Conservation (phyloP, 192 early-diverging fungal genomes). For the Coemansia sp. region DNA sequence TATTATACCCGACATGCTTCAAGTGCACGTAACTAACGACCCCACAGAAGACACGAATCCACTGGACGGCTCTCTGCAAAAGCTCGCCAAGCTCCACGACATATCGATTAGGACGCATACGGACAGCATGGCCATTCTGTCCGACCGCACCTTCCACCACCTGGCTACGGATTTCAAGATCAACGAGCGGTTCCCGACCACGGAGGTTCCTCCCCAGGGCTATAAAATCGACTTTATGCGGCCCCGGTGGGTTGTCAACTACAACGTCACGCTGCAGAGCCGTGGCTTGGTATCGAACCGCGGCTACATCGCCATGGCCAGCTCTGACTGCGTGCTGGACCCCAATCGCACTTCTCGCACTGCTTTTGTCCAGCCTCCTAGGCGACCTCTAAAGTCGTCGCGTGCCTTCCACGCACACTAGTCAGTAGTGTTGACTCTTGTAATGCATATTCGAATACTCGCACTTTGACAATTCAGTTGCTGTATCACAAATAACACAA, state of each 20-base stretch:
- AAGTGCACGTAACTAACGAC: conserved; percentile 28
- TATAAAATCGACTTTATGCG: conserved; percentile 50
- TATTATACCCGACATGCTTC: conserved; percentile 37
- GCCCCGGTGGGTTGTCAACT: conserved; percentile 51
- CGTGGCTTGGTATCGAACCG: conserved; percentile 44
- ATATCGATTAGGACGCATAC: conserved; percentile 39
- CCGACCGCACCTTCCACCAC: conserved; percentile 37
- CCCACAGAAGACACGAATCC: neutral
- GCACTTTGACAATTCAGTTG: too few relatives aligned
- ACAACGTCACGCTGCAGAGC: conserved; percentile 36
- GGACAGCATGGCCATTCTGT: conserved; percentile 31
- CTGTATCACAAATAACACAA: neutral
- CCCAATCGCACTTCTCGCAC: conserved; percentile 29
- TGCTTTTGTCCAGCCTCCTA: neutral
- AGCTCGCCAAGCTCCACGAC: conserved; percentile 13
- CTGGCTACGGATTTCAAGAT: conserved; percentile 42
- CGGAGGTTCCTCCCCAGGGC: conserved; percentile 43
- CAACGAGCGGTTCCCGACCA: conserved; percentile 52
- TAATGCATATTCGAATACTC: neutral
- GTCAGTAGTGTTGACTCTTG: neutral
- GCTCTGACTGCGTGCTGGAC: conserved; percentile 48
- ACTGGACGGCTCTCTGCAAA: conserved; percentile 16
- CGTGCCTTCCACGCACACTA: neutral
- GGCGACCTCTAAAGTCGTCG: neutral
- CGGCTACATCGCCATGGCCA: conserved; percentile 53